Conservation (phyloP, 208 protist genomes). For the Angomonas ambiguus region DNA sequence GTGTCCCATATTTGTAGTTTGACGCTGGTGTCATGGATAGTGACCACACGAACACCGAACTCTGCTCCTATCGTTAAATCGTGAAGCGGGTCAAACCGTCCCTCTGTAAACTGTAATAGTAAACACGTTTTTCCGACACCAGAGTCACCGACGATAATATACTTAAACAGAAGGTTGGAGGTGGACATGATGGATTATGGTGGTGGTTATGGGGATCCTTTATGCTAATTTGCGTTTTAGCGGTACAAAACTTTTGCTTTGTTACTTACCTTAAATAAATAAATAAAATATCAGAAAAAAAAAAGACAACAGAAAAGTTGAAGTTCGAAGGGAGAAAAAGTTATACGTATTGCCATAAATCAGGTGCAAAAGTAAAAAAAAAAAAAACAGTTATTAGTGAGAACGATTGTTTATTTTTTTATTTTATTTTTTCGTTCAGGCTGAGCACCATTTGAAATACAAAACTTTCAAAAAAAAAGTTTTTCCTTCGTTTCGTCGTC, state of each 20-base stretch:
- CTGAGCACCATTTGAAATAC: no score
- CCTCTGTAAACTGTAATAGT: conserved; percentile 98
- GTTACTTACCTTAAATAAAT: neutral
- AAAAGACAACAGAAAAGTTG: neutral
- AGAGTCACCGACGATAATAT: conserved; percentile 96
- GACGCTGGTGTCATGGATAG: conserved; percentile 94
- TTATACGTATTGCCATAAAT: neutral
- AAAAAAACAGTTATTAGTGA: neutral
- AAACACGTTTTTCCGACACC: conserved; percentile 99
- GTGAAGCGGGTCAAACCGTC: conserved; percentile 98
- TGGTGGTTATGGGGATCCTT: neutral
- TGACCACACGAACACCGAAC: conserved; percentile 97
- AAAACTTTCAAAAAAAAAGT: neutral
- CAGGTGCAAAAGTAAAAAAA: neutral
- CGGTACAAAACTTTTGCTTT: no score
- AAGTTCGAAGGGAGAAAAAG: neutral
- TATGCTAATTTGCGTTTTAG: neutral
- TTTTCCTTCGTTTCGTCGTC: neutral
- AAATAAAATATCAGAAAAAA: neutral
- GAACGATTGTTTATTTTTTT: neutral
- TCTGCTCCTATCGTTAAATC: conserved; percentile 99
- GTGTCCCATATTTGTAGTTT: conserved; percentile 99
- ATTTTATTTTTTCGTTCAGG: no score
- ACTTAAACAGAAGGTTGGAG: conserved; percentile 92
- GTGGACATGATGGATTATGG: conserved; percentile 17